phyloP scores from a whole-genome alignment of 106 monocot species.

The Alisma plantagoaquatica region DNA sequence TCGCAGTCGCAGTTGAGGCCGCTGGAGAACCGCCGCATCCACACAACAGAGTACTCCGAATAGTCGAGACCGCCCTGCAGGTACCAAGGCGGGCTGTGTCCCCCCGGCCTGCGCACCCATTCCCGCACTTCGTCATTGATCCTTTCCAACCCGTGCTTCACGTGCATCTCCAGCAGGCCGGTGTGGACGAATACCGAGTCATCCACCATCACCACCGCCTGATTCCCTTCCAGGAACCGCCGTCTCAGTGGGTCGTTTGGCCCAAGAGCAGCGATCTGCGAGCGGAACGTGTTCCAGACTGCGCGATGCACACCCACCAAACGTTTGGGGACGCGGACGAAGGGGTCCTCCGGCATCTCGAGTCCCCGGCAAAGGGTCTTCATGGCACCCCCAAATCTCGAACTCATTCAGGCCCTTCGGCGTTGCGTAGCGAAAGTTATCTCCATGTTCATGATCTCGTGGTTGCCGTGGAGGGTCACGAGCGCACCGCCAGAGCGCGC shows the following conservation, averaged over 20 bases:
- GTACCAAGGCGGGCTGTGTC: slow-evolving; percentile 20
- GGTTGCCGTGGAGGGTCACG: slow-evolving; percentile 66
- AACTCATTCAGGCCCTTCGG: slow-evolving; percentile 53
- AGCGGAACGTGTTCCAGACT: slow-evolving; percentile 51
- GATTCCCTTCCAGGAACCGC: slow-evolving; percentile 56
- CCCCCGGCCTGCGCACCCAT: slow-evolving; percentile 45
- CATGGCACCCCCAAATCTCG: slow-evolving; percentile 53
- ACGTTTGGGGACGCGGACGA: slow-evolving; percentile 60
- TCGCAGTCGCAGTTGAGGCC: slow-evolving; percentile 60
- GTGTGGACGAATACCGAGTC: slow-evolving; percentile 92
- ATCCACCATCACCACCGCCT: slow-evolving; percentile 53
- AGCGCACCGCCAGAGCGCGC: slow-evolving; percentile 35
- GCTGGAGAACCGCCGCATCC: slow-evolving; percentile 74
- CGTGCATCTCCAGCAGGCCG: slow-evolving; percentile 50
- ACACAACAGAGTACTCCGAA: slow-evolving; percentile 75
- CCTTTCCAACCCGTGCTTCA: slow-evolving; percentile 62
- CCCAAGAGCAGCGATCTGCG: slow-evolving; percentile 73
- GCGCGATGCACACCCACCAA: slow-evolving; percentile 62
- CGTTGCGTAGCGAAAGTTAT: slow-evolving; percentile 65
- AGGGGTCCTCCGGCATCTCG: slow-evolving; percentile 35
- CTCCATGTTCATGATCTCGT: slow-evolving; percentile 92
- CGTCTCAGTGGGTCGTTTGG: slow-evolving; percentile 60
- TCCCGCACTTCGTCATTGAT: slow-evolving; percentile 78
- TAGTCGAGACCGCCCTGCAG: slow-evolving; percentile 47
- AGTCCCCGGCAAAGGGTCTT: slow-evolving; percentile 40